Conservation (phyloP, 108 stramenopile species). For the Pelagomonas calceolata region DNA sequence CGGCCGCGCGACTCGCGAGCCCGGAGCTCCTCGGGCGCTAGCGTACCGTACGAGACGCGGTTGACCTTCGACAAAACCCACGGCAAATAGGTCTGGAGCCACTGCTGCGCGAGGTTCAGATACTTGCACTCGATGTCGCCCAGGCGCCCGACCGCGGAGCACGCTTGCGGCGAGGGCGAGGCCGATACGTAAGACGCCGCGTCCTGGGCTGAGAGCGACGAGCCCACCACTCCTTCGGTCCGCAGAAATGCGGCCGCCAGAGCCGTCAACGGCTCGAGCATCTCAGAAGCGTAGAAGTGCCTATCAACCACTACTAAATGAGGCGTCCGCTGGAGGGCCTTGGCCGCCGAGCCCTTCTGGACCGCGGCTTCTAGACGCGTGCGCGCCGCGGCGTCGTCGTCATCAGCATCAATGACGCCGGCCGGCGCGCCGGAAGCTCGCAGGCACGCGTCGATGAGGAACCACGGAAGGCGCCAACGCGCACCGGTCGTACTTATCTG, state of each 20-base stretch:
- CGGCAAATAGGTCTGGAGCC: slow-evolving; percentile 11
- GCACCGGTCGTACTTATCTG: neutral
- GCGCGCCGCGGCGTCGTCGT: no score
- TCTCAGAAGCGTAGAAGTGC: slow-evolving; percentile 65
- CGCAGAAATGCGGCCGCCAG: neutral
- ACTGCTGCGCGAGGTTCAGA: slow-evolving; percentile 13
- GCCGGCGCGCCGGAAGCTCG: neutral
- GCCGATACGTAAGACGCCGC: neutral
- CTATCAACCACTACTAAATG: slow-evolving; percentile 83
- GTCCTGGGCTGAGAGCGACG: neutral
- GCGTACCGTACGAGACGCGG: slow-evolving; percentile 16
- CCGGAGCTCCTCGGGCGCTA: slow-evolving; percentile 1
- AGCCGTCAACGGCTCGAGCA: slow-evolving; percentile 79
- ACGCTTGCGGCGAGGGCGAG: no score
- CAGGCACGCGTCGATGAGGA: neutral
- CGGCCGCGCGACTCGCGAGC: slow-evolving; percentile 26
- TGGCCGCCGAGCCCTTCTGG: slow-evolving; percentile 62
- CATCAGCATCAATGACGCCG: no score
- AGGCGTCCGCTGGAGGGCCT: slow-evolving; percentile 72
- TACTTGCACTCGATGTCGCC: slow-evolving; percentile 1
- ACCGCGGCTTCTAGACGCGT: slow-evolving; percentile 48
- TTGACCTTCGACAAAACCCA: slow-evolving; percentile 10
- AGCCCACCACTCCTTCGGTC: neutral
- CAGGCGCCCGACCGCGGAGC: neutral
- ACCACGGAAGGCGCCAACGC: neutral